phyloP scores from a whole-genome alignment of 2,329 filamentous ascomycete genomes.

The Fusarium sp. region DNA sequence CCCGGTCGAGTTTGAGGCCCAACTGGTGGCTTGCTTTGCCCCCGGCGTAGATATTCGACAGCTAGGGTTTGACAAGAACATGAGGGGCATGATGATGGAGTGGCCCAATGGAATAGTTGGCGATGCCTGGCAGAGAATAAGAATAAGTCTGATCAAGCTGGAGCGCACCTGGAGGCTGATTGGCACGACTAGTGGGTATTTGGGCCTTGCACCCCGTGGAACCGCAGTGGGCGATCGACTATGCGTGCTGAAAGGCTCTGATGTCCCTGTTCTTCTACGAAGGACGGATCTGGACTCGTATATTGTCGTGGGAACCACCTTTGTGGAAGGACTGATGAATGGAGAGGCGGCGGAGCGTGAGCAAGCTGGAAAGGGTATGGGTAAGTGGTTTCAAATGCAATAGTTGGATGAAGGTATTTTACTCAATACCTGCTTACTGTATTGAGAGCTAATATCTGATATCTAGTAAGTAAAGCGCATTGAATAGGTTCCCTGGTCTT shows the following conservation, averaged over 20 bases:
- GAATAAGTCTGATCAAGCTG: neutral
- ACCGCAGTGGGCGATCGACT: neutral
- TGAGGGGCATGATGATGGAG: neutral
- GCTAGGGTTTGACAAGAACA: neutral
- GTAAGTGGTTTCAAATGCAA: neutral
- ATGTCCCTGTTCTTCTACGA: neutral
- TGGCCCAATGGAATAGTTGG: neutral
- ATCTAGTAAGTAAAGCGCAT: no score
- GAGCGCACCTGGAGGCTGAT: neutral
- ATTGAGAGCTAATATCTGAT: no score
- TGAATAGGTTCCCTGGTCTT: no score
- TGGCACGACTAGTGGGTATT: neutral
- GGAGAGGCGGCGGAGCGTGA: neutral
- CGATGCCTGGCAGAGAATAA: neutral
- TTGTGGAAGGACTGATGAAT: neutral
- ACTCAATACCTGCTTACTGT: no score
- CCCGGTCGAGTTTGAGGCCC: neutral
- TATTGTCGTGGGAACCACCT: neutral
- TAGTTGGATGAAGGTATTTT: constrained; percentile 46
- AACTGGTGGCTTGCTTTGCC: neutral
- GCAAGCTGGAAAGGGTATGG: neutral
- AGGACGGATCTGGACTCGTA: neutral
- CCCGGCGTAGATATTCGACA: neutral
- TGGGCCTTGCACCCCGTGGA: neutral
- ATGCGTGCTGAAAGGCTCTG: neutral